phyloP scores from a whole-genome alignment of 2,329 filamentous ascomycete species.

The Aspergillus aculeatinus region DNA sequence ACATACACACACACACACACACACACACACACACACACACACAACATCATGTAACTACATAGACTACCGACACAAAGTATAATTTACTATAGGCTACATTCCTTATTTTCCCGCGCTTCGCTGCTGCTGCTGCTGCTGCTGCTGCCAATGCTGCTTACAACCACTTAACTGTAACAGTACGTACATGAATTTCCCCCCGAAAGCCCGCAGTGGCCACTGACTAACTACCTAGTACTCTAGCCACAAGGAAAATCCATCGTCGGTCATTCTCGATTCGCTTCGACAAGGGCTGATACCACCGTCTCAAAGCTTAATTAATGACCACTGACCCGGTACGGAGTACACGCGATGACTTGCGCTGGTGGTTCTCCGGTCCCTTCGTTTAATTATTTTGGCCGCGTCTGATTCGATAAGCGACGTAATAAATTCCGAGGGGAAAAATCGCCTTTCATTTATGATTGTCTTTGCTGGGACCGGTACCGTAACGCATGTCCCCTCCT shows the following conservation, averaged over 20 bases:
- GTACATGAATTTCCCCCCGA: constrained; percentile 14
- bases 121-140: background rate
- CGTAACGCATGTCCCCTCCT: too few relatives aligned
- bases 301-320: constrained; percentile 29
- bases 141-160: background rate
- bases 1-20: too few relatives aligned
- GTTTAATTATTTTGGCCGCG: background rate
- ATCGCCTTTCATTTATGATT: too few relatives aligned
- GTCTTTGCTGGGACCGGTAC: background rate
- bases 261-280: constrained; percentile 15
- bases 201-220: constrained; percentile 14
- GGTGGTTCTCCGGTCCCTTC: background rate
- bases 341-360: constrained; percentile 14
- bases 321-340: constrained; percentile 15
- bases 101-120: too few relatives aligned
- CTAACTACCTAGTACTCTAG: too few relatives aligned
- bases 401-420: background rate
- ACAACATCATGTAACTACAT: too few relatives aligned
- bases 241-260: background rate
- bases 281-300: constrained; percentile 24
- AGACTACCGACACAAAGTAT: too few relatives aligned
- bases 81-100: too few relatives aligned
- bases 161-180: background rate
- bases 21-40: too few relatives aligned
- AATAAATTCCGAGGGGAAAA: background rate